Conservation (phyloP, 2,329 filamentous ascomycete species). For the Hawksworthiomyces lignivorus region DNA sequence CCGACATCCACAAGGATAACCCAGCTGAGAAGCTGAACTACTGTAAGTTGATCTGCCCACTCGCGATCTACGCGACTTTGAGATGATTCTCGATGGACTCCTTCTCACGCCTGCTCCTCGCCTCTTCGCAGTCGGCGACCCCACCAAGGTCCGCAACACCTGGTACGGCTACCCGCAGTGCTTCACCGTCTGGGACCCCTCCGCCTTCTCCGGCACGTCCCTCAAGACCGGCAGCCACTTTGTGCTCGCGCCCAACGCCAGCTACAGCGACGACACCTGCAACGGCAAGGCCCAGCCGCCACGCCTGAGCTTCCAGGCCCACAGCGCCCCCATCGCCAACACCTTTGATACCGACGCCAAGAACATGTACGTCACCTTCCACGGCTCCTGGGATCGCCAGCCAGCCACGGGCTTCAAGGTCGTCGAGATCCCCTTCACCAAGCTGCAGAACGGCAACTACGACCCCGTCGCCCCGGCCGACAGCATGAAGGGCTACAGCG, state of each 20-base stretch:
- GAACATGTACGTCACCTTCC: slow-evolving; percentile 27
- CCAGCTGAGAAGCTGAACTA: slow-evolving; percentile 61
- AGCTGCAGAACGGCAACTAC: slow-evolving; percentile 20
- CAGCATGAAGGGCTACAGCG: slow-evolving; percentile 23
- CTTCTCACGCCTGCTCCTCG: not conserved
- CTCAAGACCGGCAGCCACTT: slow-evolving; percentile 31
- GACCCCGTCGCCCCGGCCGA: slow-evolving; percentile 23
- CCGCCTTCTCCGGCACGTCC: slow-evolving; percentile 14
- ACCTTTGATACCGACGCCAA: slow-evolving; percentile 22
- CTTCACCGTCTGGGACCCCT: slow-evolving; percentile 24
- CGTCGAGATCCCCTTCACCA: slow-evolving; percentile 23
- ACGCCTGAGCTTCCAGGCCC: slow-evolving; percentile 26
- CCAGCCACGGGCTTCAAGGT: slow-evolving; percentile 24
- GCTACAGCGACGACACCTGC: slow-evolving; percentile 30
- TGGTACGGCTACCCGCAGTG: slow-evolving; percentile 48
- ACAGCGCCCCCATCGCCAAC: slow-evolving; percentile 24
- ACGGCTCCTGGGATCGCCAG: slow-evolving; percentile 24
- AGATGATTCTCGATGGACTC: too few species aligned
- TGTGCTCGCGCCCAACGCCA: slow-evolving; percentile 26
- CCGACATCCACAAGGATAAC: slow-evolving; percentile 51
- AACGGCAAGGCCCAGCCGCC: slow-evolving; percentile 27
- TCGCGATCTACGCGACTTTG: not conserved
- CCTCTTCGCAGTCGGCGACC: slow-evolving; percentile 20
- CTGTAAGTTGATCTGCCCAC: slow-evolving; percentile 23
- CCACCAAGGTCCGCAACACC: slow-evolving; percentile 18